These are phyloP conservation scores for Fermentozyma sake DNA, from an alignment of 1,139 yeast species.

Conservation along the genomic window DNA sequence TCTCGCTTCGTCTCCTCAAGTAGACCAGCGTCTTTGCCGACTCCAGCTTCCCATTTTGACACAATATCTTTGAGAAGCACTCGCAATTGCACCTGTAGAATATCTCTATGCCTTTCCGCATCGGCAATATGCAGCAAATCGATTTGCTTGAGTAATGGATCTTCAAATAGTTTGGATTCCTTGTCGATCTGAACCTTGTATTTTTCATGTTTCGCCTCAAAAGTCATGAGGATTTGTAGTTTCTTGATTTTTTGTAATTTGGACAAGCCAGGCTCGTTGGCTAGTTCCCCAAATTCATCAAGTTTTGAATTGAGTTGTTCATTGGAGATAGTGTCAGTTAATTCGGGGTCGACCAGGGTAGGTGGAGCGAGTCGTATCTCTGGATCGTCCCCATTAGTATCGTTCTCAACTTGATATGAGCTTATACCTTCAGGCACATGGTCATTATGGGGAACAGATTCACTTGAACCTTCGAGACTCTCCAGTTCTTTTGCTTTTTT, in stretches of 20 bases:
- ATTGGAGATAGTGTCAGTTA: conserved; percentile 15
- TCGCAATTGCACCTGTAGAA: conserved; percentile 42
- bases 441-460: too few relatives aligned
- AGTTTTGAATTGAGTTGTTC: conserved; percentile 20
- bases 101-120: conserved; percentile 15
- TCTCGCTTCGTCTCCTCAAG: conserved; percentile 56
- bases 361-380: too few relatives aligned
- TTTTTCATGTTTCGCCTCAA: conserved; percentile 12
- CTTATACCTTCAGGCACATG: too few relatives aligned
- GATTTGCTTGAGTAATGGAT: conserved; percentile 14
- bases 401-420: too few relatives aligned
- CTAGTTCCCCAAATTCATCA: conserved; percentile 12
- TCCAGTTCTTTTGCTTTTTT: too few relatives aligned
- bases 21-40: conserved; percentile 10
- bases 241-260: conserved; percentile 24
- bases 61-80: conserved; percentile 46
- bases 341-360: too few relatives aligned
- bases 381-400: too few relatives aligned
- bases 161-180: conserved; percentile 19
- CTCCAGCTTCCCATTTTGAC: conserved; percentile 36
- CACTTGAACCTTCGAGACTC: too few relatives aligned
- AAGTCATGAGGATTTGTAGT: conserved; percentile 16
- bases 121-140: conserved; percentile 33
- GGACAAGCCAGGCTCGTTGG: conserved; percentile 13
- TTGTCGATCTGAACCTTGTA: conserved; percentile 15